A percentile compares a stretch with the other conserved stretches of the same genome.
These are phyloP conservation scores for Populus pruinosa DNA, from an alignment of 345 rosid species.

Conservation along the genomic window DNA sequence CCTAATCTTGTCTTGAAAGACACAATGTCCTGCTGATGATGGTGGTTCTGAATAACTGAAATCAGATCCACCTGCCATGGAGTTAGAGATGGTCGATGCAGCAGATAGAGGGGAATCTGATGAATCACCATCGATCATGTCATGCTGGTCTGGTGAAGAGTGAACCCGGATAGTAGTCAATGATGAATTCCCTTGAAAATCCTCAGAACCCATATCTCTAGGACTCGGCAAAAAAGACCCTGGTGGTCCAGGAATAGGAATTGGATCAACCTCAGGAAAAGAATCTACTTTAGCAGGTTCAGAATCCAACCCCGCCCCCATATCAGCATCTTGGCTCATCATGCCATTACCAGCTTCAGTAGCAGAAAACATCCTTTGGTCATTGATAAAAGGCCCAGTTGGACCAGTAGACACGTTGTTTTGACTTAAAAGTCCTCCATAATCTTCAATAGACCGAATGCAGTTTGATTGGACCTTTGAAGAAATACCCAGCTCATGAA, in stretches of 20 bases:
- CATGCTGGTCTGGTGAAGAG: constrained; percentile 74
- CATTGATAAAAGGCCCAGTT: constrained; percentile 35
- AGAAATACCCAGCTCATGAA: constrained; percentile 24
- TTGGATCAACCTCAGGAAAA: constrained; percentile 82
- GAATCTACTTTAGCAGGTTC: constrained; percentile 45
- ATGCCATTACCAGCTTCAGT: constrained; percentile 44
- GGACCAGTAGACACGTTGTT: constrained; percentile 28
- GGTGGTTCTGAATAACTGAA: constrained; percentile 36
- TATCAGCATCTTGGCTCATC: constrained; percentile 30
- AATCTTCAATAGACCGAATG: constrained; percentile 43
- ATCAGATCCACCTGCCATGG: constrained; percentile 38
- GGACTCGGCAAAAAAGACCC: constrained; percentile 98
- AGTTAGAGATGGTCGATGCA: constrained; percentile 68
- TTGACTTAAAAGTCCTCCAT: constrained; percentile 33
- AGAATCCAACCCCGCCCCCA: constrained; percentile 39
- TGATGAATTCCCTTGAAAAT: constrained; percentile 88
- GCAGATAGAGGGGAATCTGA: constrained; percentile 85
- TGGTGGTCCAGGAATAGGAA: constrained; percentile 96
- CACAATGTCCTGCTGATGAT: constrained; percentile 33
- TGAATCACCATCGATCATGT: constrained; percentile 62
- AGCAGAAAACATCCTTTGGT: constrained; percentile 46
- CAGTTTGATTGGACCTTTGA: constrained; percentile 34
- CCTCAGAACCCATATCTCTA: constrained; percentile 78
- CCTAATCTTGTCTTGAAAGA: constrained; percentile 34
- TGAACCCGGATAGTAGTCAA: constrained; percentile 69